Base-by-base conservation (phyloP, 345 rosid species). In the Schrenkiella parvula region DNA sequence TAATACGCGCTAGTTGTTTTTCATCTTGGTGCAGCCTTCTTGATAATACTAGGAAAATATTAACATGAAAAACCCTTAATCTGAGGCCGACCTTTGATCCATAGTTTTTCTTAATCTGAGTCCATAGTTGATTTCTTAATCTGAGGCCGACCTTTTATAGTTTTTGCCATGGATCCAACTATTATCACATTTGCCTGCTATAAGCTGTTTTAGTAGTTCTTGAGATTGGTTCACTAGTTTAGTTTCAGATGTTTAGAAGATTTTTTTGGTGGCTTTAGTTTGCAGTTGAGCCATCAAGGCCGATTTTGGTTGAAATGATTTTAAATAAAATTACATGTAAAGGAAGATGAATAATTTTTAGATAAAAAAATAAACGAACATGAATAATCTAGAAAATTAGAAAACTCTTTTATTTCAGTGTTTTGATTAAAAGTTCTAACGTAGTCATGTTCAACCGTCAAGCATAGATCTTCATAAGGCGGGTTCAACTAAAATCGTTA, bases 1-100 rank as follows among this genome's bases (percentile, higher is more conserved):
- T 34, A 26, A 15, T 29, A 71, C 59, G 66, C 74, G 58, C 28
- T 47, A 47, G 25, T 39, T n/a, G n/a, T n/a, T n/a, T n/a, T n/a
- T n/a, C n/a, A n/a, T 25, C 14, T 42, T n/a, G 37, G 66, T 61
- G 10, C 50, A 39, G 34, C 39, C 39, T 52, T 26, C 26, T 9
- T 31, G 4, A 17, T 31, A 32, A 31, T 31, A 19, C 32, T n/a
- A 11, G 26, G 11, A 8, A 52, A 26, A 14, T 52, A 26, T 26
- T 26, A 25, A 53, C 37, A 53, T 28, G 57, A 12, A 5, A 26
- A 26, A 14, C 17, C 1, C 17, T 39, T 39, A 12, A 14, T 26
- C 34, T 38, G 38, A 15, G 25, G 38, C 56, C n/a, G n/a, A 44
- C 8, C 14, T 21, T 21, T 22, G 53, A 4, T 47, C 26, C n/a